A percentile compares a stretch with the other conserved stretches of the same genome.
Conservation (phyloP, 768 basidiomycete species). For the Tylopilus rubrobrunneus region DNA sequence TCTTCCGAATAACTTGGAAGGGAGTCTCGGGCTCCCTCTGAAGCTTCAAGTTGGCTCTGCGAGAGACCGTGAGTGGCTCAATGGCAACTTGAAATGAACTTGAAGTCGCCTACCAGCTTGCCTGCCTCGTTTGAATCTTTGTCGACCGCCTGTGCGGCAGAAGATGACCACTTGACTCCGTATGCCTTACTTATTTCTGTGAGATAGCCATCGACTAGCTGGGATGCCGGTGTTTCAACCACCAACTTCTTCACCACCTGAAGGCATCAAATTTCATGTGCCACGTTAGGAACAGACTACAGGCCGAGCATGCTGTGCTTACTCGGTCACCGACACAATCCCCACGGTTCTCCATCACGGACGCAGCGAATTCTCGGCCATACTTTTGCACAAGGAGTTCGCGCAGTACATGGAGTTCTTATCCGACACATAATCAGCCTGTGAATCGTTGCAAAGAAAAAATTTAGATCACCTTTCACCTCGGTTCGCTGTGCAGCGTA, state of each 20-base stretch:
- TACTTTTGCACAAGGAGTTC: slow-evolving; percentile 97
- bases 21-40: slow-evolving; percentile 12
- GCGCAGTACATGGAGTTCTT: slow-evolving; percentile 86
- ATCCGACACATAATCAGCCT: not conserved
- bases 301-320: slow-evolving; percentile 25
- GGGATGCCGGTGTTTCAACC: slow-evolving; percentile 62
- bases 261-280: slow-evolving; percentile 1
- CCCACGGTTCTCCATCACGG: slow-evolving; percentile 84
- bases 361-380: slow-evolving; percentile 82
- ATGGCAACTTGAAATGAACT: not conserved
- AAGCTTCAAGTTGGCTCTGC: slow-evolving; percentile 6
- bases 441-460: not conserved
- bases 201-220: slow-evolving; percentile 85
- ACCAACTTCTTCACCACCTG: slow-evolving; percentile 76
- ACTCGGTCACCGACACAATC: slow-evolving; percentile 82
- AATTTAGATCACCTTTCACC: slow-evolving; percentile 59
- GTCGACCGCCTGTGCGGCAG: slow-evolving; percentile 13
- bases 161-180: slow-evolving; percentile 61
- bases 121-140: slow-evolving; percentile 28
- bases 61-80: slow-evolving; percentile 1
- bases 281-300: not conserved
- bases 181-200: slow-evolving; percentile 89
- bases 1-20: slow-evolving; percentile 30
- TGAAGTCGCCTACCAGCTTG: slow-evolving; percentile 35
- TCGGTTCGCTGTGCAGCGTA: slow-evolving; percentile 91